Percentiles rank a stretch among this genome's conserved stretches.
Evolutionary conservation across 768 basidiomycete genomes (phyloP).

Genomic region (Leccinum rimulosum): DNA sequence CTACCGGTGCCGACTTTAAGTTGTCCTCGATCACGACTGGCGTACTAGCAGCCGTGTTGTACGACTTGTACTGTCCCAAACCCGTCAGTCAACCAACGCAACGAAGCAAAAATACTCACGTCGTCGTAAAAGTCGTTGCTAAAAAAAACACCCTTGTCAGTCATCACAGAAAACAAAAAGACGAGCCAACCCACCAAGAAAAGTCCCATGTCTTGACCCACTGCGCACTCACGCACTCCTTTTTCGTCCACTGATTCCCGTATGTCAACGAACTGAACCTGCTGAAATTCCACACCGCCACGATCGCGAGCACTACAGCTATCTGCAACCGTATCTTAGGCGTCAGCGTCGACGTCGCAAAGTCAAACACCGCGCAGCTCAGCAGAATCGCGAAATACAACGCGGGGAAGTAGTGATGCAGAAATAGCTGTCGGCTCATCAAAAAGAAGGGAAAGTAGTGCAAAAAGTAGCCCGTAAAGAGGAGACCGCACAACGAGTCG

Average conservation of each 20-base stretch:
- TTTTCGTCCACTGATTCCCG: slow-evolving; percentile 83
- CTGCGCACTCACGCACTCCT: slow-evolving; percentile 68
- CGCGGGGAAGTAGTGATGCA: slow-evolving; percentile 97
- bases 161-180: not conserved
- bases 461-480: slow-evolving; percentile 86
- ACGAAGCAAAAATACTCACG: slow-evolving; percentile 39
- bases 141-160: not conserved
- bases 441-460: slow-evolving; percentile 98
- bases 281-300: slow-evolving; percentile 76
- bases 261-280: slow-evolving; percentile 83
- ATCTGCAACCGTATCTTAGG: slow-evolving; percentile 79
- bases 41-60: slow-evolving; percentile 27
- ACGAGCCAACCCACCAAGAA: slow-evolving; percentile 55
- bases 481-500: slow-evolving; percentile 85
- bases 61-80: slow-evolving; percentile 39
- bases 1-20: slow-evolving; percentile 35
- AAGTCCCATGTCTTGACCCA: slow-evolving; percentile 98
- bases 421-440: slow-evolving; percentile 95
- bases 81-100: not conserved
- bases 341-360: slow-evolving; percentile 73
- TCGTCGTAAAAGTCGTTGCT: slow-evolving; percentile 70
- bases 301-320: slow-evolving; percentile 66
- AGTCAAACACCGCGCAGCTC: slow-evolving; percentile 76
- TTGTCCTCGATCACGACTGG: slow-evolving; percentile 37
- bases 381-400: slow-evolving; percentile 91